A percentile compares a stretch with the other conserved stretches of the same genome.
phyloP scores from a whole-genome alignment of 108 stramenopile species.

The Parmales sp. region DNA sequence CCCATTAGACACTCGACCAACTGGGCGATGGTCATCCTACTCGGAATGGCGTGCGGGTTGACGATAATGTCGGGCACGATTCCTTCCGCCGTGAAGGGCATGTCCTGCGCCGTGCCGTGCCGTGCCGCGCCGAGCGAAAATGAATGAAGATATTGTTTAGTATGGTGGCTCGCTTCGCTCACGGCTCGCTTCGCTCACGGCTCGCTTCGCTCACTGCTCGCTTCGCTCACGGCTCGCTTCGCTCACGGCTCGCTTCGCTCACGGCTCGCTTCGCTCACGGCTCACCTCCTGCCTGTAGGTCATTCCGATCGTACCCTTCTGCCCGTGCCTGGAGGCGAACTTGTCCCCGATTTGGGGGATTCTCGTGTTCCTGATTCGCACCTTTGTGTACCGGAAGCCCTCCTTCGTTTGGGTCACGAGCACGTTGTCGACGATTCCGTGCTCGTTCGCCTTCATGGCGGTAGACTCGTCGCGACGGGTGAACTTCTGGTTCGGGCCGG shows the following conservation, averaged over 20 bases:
- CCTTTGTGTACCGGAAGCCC: constrained; percentile 92
- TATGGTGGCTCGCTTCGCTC: no score
- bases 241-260: no score
- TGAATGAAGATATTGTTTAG: no score
- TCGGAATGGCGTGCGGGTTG: constrained; percentile 99
- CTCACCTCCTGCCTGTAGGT: constrained; percentile 94
- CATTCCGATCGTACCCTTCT: constrained; percentile 99
- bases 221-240: no score
- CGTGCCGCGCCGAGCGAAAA: no score
- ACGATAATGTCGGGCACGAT: constrained; percentile 98
- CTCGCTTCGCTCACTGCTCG: no score
- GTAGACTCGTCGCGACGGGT: constrained; percentile 90
- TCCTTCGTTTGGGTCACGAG: constrained; percentile 76
- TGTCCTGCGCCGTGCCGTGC: no score
- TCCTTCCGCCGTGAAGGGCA: constrained; percentile 96
- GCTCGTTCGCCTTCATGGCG: constrained; percentile 91
- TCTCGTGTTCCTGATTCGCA: constrained; percentile 93
- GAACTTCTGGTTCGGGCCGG: constrained; percentile 56
- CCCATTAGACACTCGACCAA: constrained; percentile 95
- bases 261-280: no score
- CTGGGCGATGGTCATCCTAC: constrained; percentile 99
- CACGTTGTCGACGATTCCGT: constrained; percentile 93
- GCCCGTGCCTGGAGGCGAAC: constrained; percentile 90
- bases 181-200: no score
- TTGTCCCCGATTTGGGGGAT: constrained; percentile 90